Base-by-base conservation (phyloP, 2,329 filamentous ascomycete genomes). In the Claviceps spartinae region DNA sequence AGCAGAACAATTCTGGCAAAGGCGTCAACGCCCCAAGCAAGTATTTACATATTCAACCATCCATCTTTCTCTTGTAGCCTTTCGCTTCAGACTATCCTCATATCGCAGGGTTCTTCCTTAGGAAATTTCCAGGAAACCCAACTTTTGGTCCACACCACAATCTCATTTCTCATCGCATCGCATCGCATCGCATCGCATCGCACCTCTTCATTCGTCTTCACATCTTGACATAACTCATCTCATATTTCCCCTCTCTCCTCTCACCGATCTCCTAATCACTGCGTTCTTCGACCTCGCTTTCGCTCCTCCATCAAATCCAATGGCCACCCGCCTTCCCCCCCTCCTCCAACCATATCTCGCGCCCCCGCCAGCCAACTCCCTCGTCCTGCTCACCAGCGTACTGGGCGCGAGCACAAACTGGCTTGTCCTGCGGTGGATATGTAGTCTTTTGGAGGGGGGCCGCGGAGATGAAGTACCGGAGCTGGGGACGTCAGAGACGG, bases 301-400 rank as follows among this genome's bases (percentile, higher is more conserved):
- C 26, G 26, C 9, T 30, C 26, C 26, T 30, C 7, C 7, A 30
- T 30, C 26, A 7, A 30, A 30, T 30, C 26, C 26, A 30, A 30
- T 30, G 26, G 26, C 26, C 26, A 30, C n/a, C 6, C 40, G n/a
- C 18, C 40, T 45, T 1, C 80, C 54, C 84, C 85, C 78, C 52
- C 75, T 84, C 2, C 72, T 88, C 14, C 77, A 85, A 59, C 74
- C 81, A 6, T 84, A 84, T 64, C 72, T 86, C 49, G 61, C 68
- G 47, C 72, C 82, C 1, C 80, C 80, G 5, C 68, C 72, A 5
- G 73, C 79, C 57, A 69, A 74, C 16, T 79, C 81, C 38, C 75
- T 88, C 41, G 71, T 80, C 20, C 74, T 89, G 13, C 68, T 90
- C 50, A 88, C 85, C 16, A 79, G 78, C 55, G 81, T 88, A 34